phyloP scores from a whole-genome alignment of 2,329 filamentous ascomycete species.

The Triangularia verruculosa region DNA sequence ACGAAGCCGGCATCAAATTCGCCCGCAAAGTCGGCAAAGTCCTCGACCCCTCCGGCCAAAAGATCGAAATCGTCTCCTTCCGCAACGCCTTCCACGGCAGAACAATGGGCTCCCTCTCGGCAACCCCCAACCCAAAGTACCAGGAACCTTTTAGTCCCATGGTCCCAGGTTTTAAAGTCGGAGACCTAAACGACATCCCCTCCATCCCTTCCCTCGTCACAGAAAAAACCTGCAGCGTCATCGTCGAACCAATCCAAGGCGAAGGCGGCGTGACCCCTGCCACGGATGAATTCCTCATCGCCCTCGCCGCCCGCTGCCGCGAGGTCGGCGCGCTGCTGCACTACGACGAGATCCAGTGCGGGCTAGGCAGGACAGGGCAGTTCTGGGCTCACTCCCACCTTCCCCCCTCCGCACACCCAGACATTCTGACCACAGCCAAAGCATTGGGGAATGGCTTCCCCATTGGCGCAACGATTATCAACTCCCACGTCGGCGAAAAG shows the following conservation, averaged over 20 bases:
- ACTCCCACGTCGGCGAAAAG: constrained; percentile 61
- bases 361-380: constrained; percentile 78
- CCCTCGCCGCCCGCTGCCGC: constrained; percentile 79
- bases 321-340: constrained; percentile 86
- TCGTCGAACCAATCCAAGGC: constrained; percentile 95
- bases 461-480: constrained; percentile 75
- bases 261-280: constrained; percentile 91
- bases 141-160: constrained; percentile 93
- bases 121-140: constrained; percentile 97
- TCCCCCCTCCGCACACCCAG: constrained; percentile 79
- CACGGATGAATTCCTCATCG: constrained; percentile 75
- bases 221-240: constrained; percentile 85
- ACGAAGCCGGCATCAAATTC: constrained; percentile 97
- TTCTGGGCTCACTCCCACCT: constrained; percentile 85
- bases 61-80: constrained; percentile 88
- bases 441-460: constrained; percentile 96
- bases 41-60: constrained; percentile 65
- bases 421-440: constrained; percentile 92
- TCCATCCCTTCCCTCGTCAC: constrained; percentile 73
- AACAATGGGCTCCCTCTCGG: constrained; percentile 92
- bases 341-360: constrained; percentile 97
- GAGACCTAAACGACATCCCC: constrained; percentile 76
- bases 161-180: constrained; percentile 89
- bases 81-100: constrained; percentile 90
- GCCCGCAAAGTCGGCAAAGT: constrained; percentile 85